Conservation (phyloP, 2,329 filamentous ascomycete genomes). For the Grosmannia penicillata region DNA sequence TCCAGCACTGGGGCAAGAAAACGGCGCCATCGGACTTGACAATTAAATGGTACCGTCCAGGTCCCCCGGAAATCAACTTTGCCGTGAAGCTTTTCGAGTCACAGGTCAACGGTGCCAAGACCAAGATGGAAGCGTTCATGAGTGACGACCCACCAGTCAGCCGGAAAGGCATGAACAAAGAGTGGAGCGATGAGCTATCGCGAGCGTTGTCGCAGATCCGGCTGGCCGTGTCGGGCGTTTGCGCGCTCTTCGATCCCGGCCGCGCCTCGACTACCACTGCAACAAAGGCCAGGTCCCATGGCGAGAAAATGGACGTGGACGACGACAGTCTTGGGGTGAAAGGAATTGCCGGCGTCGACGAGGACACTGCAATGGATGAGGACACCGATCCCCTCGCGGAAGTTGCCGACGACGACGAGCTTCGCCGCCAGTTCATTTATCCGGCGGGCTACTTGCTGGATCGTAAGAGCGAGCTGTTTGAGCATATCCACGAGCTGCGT, state of each 20-base stretch:
- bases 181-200: slow-evolving; percentile 96
- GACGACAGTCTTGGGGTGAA: neutral
- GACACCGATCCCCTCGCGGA: slow-evolving; percentile 42
- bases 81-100: slow-evolving; percentile 79
- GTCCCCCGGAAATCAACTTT: slow-evolving; percentile 67
- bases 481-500: slow-evolving; percentile 64
- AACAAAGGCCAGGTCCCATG: slow-evolving; percentile 23
- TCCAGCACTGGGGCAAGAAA: slow-evolving; percentile 73
- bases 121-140: slow-evolving; percentile 64
- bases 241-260: slow-evolving; percentile 73
- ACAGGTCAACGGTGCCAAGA: slow-evolving; percentile 63
- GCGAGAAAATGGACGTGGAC: neutral
- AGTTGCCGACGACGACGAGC: slow-evolving; percentile 63
- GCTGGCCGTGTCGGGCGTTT: slow-evolving; percentile 80
- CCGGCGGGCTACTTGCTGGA: slow-evolving; percentile 73
- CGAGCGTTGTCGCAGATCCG: slow-evolving; percentile 76
- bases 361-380: slow-evolving; percentile 27
- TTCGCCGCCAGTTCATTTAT: slow-evolving; percentile 78
- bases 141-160: slow-evolving; percentile 69
- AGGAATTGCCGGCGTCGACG: slow-evolving; percentile 33
- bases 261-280: slow-evolving; percentile 41
- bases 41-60: slow-evolving; percentile 84
- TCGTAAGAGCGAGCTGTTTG: slow-evolving; percentile 47
- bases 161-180: slow-evolving; percentile 88
- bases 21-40: slow-evolving; percentile 61